phyloP scores from a whole-genome alignment of 495 filamentous ascomycete species.

The Aspergillus biplanus region DNA sequence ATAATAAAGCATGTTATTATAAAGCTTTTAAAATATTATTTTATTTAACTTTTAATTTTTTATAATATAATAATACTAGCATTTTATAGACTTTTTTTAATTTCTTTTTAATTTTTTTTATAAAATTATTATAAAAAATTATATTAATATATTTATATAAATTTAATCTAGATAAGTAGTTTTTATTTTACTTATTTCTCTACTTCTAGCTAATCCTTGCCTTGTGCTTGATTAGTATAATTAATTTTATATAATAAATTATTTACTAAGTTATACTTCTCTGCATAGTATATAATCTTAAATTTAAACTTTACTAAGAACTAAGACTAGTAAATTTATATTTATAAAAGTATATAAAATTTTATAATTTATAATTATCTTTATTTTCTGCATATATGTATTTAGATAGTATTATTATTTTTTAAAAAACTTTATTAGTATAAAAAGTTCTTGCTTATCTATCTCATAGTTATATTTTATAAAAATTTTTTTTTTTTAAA shows the following conservation, averaged over 20 bases:
- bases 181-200: neutral
- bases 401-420: neutral
- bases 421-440: neutral
- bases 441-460: neutral
- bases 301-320: neutral
- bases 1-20: neutral
- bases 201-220: neutral
- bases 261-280: neutral
- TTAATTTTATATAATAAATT: neutral
- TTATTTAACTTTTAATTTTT: neutral
- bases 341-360: neutral
- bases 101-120: constrained; percentile 1
- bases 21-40: constrained; percentile 1
- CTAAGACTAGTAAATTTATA: neutral
- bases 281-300: neutral
- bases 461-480: neutral
- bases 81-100: neutral
- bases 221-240: neutral
- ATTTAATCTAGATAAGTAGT: neutral
- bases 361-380: neutral
- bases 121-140: too few species aligned
- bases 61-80: neutral
- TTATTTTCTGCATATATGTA: neutral
- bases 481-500: neutral
- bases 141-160: neutral